A percentile compares a stretch with the other conserved stretches of the same genome.
These are phyloP conservation scores for Clavulina sp. DNA, from an alignment of 768 basidiomycete genomes.

Conservation along the genomic window DNA sequence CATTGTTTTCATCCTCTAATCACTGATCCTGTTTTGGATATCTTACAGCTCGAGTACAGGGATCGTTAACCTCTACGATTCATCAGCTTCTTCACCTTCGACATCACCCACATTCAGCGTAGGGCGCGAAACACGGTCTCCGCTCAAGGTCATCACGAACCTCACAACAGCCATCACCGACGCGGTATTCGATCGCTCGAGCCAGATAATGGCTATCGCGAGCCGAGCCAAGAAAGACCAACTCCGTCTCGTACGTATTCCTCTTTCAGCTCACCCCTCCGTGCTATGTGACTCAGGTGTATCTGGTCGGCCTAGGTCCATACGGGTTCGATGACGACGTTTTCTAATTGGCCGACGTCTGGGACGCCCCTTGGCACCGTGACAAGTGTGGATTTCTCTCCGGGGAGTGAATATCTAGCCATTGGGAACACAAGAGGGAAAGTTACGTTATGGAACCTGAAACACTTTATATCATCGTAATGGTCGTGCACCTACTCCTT, in stretches of 20 bases:
- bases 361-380: slow-evolving; percentile 82
- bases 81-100: slow-evolving; percentile 24
- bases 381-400: slow-evolving; percentile 69
- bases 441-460: slow-evolving; percentile 71
- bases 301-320: slow-evolving; percentile 77
- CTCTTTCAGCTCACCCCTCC: too few species aligned
- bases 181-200: slow-evolving; percentile 71
- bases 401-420: slow-evolving; percentile 70
- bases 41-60: slow-evolving; percentile 67
- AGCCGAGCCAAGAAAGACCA: slow-evolving; percentile 81
- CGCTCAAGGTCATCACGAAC: slow-evolving; percentile 68
- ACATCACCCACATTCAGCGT: slow-evolving; percentile 15
- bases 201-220: slow-evolving; percentile 76
- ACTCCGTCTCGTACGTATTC: slow-evolving; percentile 58
- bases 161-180: slow-evolving; percentile 74
- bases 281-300: too few species aligned
- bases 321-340: slow-evolving; percentile 69
- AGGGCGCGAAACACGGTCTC: slow-evolving; percentile 32
- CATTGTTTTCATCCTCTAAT: neutral
- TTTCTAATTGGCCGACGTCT: slow-evolving; percentile 94
- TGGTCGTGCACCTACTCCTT: too few species aligned
- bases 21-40: neutral
- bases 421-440: slow-evolving; percentile 81
- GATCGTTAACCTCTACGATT: slow-evolving; percentile 77
- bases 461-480: too few species aligned